phyloP scores from a whole-genome alignment of 768 basidiomycete species.

The Kwoniella sp. region DNA sequence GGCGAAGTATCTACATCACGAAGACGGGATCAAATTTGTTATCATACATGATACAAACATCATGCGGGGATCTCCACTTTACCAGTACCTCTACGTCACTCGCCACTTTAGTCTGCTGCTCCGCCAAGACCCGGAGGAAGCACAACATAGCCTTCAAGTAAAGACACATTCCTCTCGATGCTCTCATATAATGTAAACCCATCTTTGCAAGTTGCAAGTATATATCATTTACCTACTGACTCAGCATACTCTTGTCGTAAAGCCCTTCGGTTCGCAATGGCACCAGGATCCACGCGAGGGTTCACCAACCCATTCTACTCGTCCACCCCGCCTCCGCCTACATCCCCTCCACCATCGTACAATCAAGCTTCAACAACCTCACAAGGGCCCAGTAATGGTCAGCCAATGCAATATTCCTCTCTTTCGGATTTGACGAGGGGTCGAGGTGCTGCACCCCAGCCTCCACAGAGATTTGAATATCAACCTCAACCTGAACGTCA shows the following conservation, averaged over 20 bases:
- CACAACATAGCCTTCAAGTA: too few species aligned
- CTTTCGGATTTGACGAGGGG: conserved; percentile 20
- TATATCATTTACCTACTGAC: too few species aligned
- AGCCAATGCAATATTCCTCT: conserved; percentile 21
- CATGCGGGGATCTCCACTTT: too few species aligned
- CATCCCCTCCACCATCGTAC: conserved; percentile 22
- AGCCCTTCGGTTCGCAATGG: neutral
- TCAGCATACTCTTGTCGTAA: too few species aligned
- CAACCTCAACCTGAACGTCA: conserved; percentile 21
- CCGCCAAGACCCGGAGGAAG: neutral
- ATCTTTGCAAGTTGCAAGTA: too few species aligned
- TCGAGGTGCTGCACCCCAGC: neutral
- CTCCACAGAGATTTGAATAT: conserved; percentile 18
- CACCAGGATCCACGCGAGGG: neutral
- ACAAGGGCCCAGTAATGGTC: neutral
- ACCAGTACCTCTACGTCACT: neutral
- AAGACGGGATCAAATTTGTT: conserved; percentile 1
- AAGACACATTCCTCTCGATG: too few species aligned
- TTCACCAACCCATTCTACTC: conserved; percentile 26
- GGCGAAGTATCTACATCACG: too few species aligned
- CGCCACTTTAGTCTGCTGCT: neutral
- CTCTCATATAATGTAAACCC: too few species aligned
- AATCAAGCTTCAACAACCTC: neutral
- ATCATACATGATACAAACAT: too few species aligned
- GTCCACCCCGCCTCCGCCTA: conserved; percentile 1